Conservation (phyloP, 129 eudicot species). For the Lactuca saligna region DNA sequence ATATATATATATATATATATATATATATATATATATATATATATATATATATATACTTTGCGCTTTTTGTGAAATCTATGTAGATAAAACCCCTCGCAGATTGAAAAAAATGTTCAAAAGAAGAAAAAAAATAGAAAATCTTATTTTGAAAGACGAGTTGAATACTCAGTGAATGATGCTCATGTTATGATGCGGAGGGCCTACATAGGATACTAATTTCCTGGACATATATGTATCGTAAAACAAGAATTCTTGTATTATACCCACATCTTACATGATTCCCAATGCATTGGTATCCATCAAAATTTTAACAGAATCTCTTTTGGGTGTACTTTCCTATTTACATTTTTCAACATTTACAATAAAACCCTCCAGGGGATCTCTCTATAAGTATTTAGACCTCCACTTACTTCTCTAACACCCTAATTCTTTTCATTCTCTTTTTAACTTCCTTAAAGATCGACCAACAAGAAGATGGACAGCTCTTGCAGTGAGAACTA, state of each 20-base stretch:
- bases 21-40: too few species aligned
- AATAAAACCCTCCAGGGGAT: slow-evolving; percentile 27
- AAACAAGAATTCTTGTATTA: background rate
- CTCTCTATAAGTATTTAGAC: slow-evolving; percentile 36
- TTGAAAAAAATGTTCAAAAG: too few species aligned
- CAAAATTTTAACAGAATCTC: slow-evolving; percentile 13
- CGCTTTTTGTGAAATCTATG: too few species aligned
- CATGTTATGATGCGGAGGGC: too few species aligned
- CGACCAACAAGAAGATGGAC: slow-evolving; percentile 17
- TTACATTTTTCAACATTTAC: slow-evolving; percentile 30
- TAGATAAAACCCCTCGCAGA: too few species aligned
- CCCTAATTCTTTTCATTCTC: background rate
- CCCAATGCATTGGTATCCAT: slow-evolving; percentile 19
- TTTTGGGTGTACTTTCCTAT: slow-evolving; percentile 39
- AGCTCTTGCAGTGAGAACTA: slow-evolving; percentile 25
- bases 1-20: too few species aligned
- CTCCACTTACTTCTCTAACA: slow-evolving; percentile 22
- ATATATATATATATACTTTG: too few species aligned
- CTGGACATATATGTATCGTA: background rate
- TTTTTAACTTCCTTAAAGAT: background rate
- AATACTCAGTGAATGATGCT: too few species aligned
- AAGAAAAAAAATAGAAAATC: too few species aligned
- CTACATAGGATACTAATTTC: background rate
- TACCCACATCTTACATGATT: background rate
- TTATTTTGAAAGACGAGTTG: too few species aligned